Evolutionary conservation across 352 stramenopile genomes (phyloP), one percentile per base, ranked within the genome.

Genomic region (Pythium sp.): DNA sequence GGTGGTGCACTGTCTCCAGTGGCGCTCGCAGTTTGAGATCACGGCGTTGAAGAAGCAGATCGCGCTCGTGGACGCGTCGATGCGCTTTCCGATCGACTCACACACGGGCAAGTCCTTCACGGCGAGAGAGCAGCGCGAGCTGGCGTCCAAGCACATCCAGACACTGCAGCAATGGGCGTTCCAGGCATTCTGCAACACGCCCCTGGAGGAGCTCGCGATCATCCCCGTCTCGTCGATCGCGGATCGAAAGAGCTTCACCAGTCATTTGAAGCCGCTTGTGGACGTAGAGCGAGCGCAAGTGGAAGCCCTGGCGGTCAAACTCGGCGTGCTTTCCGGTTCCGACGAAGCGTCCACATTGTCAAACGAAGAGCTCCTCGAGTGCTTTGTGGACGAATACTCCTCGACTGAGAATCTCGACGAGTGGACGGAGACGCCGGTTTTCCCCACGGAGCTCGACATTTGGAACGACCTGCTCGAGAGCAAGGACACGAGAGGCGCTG

Each of bases 391-490:
- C 53, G 74, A 85, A 43, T 91, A 89, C 57, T 78, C 87, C 14
- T 24, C 65, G 51, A 60, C 38, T 26, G 64, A 69, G n/a, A 64
- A 71, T 26, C 24, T 53, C 14, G 36, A 64, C 30, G 71, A 63
- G 34, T 74, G 68, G 68, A 47, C 41, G 1, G 73, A 77, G 18
- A 55, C 68, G 18, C 64, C 74, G 6, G 51, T 96, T 26, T 91
- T 88, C 53, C 92, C 91, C 0, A 97, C 88, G 0, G 93, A 98
- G 75, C 58, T 87, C n/a, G 78, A 97, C 15, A 82, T 98, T 69
- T 98, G 89, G 90, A 86, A 86, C 72, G 70, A 81, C 30, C 67
- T 92, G 62, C 65, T 92, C 14, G 69, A 75, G 9, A 62, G 46
- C 38, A 18, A 49, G 8, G 34, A 73, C 66, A 30, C 7, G 7